phyloP scores from a whole-genome alignment of 1,284 basidiomycete species.

The Melampsora americana region DNA sequence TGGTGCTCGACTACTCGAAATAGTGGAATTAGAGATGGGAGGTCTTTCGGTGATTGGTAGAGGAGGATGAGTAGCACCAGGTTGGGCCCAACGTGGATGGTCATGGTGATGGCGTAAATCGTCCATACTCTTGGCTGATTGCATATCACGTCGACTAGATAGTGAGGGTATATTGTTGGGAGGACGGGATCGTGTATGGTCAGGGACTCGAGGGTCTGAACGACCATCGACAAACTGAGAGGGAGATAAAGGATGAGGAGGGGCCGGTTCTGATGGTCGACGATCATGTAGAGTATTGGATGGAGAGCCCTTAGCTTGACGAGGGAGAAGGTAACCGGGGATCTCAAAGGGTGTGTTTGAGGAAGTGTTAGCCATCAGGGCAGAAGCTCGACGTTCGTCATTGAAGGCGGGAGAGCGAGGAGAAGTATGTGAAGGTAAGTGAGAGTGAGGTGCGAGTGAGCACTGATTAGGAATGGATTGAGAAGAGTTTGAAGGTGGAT shows the following conservation, averaged over 20 bases:
- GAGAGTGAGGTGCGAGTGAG: slow-evolving; percentile 26
- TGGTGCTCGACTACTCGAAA: not conserved
- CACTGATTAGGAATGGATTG: slow-evolving; percentile 16
- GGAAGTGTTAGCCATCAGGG: not conserved
- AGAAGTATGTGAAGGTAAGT: slow-evolving; percentile 17
- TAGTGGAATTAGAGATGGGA: slow-evolving; percentile 7
- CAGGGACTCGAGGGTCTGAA: slow-evolving; percentile 1
- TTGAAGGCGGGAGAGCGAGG: slow-evolving; percentile 19
- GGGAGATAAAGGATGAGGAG: not conserved
- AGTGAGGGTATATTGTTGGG: not conserved
- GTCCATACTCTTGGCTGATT: slow-evolving; percentile 42
- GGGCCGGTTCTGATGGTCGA: slow-evolving; percentile 31
- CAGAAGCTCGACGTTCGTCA: slow-evolving; percentile 26
- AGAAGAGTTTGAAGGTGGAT: not conserved
- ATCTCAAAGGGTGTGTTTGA: slow-evolving; percentile 32
- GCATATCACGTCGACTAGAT: slow-evolving; percentile 22
- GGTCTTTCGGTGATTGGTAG: slow-evolving; percentile 19
- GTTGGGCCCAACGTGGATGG: slow-evolving; percentile 2
- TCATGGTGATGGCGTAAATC: slow-evolving; percentile 24
- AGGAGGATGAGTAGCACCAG: slow-evolving; percentile 31
- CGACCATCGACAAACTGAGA: slow-evolving; percentile 23
- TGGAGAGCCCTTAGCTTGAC: slow-evolving; percentile 8
- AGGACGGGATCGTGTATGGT: slow-evolving; percentile 7
- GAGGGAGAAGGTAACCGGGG: slow-evolving; percentile 13
- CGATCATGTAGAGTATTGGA: slow-evolving; percentile 24